Evolutionary conservation across 2,329 filamentous ascomycete genomes (phyloP).

Genomic region (Diaporthe vaccinii): DNA sequence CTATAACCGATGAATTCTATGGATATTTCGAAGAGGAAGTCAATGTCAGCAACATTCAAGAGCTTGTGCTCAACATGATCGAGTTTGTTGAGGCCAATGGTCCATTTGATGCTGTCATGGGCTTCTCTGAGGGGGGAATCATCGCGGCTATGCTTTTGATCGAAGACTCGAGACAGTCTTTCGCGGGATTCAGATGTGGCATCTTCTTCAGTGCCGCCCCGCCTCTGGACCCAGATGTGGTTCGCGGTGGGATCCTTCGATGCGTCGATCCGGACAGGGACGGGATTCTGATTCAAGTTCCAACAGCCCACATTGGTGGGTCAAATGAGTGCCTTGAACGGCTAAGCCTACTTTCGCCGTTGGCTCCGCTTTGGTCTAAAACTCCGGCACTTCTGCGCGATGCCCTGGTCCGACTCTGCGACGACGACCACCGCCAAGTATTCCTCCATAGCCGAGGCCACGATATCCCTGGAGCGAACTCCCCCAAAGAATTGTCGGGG

Average conservation of each 20-base stretch:
- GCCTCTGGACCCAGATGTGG: constrained; percentile 47
- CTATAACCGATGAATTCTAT: not conserved
- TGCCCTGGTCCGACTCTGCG: constrained; percentile 44
- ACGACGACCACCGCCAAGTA: constrained; percentile 41
- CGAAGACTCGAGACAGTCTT: constrained; percentile 46
- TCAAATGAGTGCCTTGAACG: constrained; percentile 42
- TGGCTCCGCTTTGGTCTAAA: constrained; percentile 31
- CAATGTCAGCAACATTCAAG: not conserved
- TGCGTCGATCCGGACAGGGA: constrained; percentile 46
- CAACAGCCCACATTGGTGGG: constrained; percentile 46
- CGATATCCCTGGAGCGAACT: constrained; percentile 47
- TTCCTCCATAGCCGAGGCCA: constrained; percentile 47
- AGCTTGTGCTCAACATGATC: not conserved
- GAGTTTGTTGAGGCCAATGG: constrained; percentile 42
- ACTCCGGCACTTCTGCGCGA: constrained; percentile 40
- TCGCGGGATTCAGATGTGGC: constrained; percentile 48
- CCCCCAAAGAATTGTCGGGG: constrained; percentile 43
- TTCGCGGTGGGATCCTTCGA: constrained; percentile 44
- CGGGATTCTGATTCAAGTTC: constrained; percentile 46
- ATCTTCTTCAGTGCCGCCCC: constrained; percentile 50
- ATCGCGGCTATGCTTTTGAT: constrained; percentile 50
- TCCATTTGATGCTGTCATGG: constrained; percentile 50
- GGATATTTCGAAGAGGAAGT: not conserved
- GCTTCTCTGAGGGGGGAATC: constrained; percentile 50
- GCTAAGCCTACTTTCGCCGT: constrained; percentile 20